These are phyloP conservation scores for Haematococcus sp. DNA, from an alignment of 139 green algal species.

Conservation along the genomic window DNA sequence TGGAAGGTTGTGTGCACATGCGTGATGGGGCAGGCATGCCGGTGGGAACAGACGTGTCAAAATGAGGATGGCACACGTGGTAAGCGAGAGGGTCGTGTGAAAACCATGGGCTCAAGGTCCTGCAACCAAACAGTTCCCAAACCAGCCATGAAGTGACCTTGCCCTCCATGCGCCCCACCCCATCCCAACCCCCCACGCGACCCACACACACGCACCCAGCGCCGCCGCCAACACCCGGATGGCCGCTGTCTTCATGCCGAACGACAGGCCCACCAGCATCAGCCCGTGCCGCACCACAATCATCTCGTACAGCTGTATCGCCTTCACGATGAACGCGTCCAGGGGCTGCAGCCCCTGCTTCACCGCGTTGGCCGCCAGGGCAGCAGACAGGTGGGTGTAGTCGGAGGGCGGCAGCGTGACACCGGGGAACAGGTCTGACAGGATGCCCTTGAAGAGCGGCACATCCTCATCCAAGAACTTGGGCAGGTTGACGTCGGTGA, in stretches of 20 bases:
- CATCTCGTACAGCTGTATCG: slow-evolving; percentile 84
- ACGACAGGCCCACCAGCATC: slow-evolving; percentile 74
- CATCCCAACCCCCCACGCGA: too few relatives aligned
- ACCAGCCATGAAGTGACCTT: too few relatives aligned
- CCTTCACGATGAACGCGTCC: slow-evolving; percentile 58
- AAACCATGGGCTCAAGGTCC: too few relatives aligned
- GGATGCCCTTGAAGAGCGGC: slow-evolving; percentile 72
- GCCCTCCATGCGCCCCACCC: too few relatives aligned
- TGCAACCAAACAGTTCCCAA: too few relatives aligned
- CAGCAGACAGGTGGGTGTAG: slow-evolving; percentile 49
- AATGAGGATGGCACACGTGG: too few relatives aligned
- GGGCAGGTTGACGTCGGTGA: slow-evolving; percentile 76
- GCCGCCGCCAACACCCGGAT: slow-evolving; percentile 49
- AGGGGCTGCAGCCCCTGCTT: slow-evolving; percentile 49
- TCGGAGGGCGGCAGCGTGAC: slow-evolving; percentile 53
- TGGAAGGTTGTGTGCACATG: neutral
- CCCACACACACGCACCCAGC: slow-evolving; percentile 29
- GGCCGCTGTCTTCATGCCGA: slow-evolving; percentile 63
- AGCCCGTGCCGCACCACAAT: slow-evolving; percentile 74
- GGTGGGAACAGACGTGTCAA: too few relatives aligned
- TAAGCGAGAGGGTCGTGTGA: too few relatives aligned
- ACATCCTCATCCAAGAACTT: slow-evolving; percentile 84
- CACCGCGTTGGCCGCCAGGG: slow-evolving; percentile 27
- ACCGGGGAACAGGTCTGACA: slow-evolving; percentile 72
- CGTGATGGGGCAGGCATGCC: slow-evolving; percentile 3